Evolutionary conservation across 2,329 filamentous ascomycete genomes (phyloP).

Genomic region (Furcasterigmium sp.): DNA sequence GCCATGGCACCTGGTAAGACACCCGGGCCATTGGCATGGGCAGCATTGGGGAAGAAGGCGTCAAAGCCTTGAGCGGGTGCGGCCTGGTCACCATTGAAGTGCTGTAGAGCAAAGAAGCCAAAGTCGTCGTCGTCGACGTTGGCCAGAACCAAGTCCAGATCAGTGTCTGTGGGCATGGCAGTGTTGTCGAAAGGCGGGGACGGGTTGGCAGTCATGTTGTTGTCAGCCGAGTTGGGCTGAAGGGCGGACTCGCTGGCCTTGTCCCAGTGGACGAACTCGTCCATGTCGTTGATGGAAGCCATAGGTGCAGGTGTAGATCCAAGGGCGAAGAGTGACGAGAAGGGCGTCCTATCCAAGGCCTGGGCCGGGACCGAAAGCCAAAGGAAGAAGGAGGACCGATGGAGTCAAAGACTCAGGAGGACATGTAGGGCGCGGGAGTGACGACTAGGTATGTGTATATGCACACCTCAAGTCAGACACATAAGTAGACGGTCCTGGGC

Average conservation of each 20-base stretch:
- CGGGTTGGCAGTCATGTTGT: slow-evolving; percentile 13
- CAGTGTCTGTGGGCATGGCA: slow-evolving; percentile 24
- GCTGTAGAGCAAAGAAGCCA: slow-evolving; percentile 53
- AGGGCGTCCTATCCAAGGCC: not conserved
- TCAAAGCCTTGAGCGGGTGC: not conserved
- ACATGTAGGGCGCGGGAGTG: not conserved
- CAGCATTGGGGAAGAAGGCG: slow-evolving; percentile 19
- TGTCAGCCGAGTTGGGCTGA: not conserved
- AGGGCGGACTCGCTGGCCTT: slow-evolving; percentile 34
- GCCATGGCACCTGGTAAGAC: too few species aligned
- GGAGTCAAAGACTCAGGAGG: not conserved
- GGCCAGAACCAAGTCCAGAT: slow-evolving; percentile 50
- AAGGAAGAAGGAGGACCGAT: not conserved
- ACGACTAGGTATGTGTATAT: not conserved
- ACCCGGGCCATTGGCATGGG: slow-evolving; percentile 23
- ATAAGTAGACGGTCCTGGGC: too few species aligned
- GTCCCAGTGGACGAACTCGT: slow-evolving; percentile 62
- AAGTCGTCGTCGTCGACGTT: slow-evolving; percentile 55
- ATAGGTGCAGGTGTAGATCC: slow-evolving; percentile 13
- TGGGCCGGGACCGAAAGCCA: too few species aligned
- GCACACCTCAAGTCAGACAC: too few species aligned
- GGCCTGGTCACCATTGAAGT: slow-evolving; percentile 36
- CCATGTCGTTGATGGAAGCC: slow-evolving; percentile 43
- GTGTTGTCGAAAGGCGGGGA: slow-evolving; percentile 23
- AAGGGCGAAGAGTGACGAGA: slow-evolving; percentile 1